Evolutionary conservation across 176 grass and related monocot species (phyloP).

Genomic region (Melocanna baccifera): DNA sequence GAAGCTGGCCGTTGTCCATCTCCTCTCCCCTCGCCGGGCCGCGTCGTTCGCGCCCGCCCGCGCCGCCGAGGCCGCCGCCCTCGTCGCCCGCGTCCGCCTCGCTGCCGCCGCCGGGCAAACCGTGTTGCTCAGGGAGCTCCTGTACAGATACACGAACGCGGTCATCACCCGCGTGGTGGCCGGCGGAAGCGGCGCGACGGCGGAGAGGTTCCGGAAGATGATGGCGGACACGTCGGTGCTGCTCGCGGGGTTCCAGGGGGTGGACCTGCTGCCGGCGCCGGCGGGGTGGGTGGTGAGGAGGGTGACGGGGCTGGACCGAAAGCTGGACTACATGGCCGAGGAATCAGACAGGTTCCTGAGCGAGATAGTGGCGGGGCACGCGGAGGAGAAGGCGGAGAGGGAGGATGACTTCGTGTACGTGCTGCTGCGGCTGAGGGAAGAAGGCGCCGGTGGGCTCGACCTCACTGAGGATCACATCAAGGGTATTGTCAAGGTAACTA

Average conservation of each 20-base stretch:
- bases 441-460: neutral
- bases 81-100: too few relatives aligned
- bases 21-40: conserved; percentile 35
- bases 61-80: too few relatives aligned
- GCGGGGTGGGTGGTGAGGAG: neutral
- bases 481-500: too few relatives aligned
- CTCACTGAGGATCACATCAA: too few relatives aligned
- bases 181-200: neutral
- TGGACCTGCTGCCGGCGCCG: conserved; percentile 32
- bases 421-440: conserved; percentile 24
- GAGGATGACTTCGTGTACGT: conserved; percentile 47
- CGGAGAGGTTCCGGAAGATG: conserved; percentile 16
- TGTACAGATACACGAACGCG: too few relatives aligned
- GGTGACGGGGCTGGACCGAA: conserved; percentile 33
- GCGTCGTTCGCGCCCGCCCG: neutral
- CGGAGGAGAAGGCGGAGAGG: conserved; percentile 3
- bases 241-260: conserved; percentile 30
- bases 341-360: conserved; percentile 30
- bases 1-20: conserved; percentile 38
- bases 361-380: conserved; percentile 37
- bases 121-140: too few relatives aligned
- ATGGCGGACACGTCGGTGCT: conserved; percentile 27
- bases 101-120: too few relatives aligned
- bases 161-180: neutral
- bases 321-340: conserved; percentile 26